These are phyloP conservation scores for Sherardia arvensis DNA, from an alignment of 257 asterid genomes.

Conservation along the genomic window DNA sequence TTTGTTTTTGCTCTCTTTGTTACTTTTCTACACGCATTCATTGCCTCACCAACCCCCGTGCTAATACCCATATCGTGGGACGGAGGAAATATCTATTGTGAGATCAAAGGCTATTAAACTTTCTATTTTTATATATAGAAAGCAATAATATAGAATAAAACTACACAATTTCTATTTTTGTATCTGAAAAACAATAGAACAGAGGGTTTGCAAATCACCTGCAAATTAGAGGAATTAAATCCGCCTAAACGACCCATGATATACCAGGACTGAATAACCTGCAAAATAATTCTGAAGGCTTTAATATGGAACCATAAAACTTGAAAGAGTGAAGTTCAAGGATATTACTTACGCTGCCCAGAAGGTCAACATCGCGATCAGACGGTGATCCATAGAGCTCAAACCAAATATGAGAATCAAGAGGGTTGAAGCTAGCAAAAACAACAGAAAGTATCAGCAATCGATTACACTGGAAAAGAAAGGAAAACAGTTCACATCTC, in stretches of 20 bases:
- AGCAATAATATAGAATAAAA: background rate
- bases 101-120: background rate
- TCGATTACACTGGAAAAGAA: constrained; percentile 3
- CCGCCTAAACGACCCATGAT: constrained; percentile 97
- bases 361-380: constrained; percentile 87
- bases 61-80: background rate
- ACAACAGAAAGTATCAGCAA: constrained; percentile 9
- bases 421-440: constrained; percentile 77
- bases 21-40: too few relatives aligned
- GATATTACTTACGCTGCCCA: constrained; percentile 72
- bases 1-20: too few relatives aligned
- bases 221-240: constrained; percentile 72
- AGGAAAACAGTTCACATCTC: background rate
- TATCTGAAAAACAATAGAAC: background rate
- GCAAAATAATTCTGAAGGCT: constrained; percentile 16
- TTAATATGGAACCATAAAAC: background rate
- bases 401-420: constrained; percentile 89
- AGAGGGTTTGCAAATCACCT: constrained; percentile 30
- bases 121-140: background rate
- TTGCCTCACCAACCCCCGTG: background rate
- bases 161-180: background rate
- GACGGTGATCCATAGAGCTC: constrained; percentile 86
- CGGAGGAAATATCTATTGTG: background rate
- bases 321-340: constrained; percentile 12
- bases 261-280: constrained; percentile 96